These are phyloP conservation scores for Colletotrichum simmondsii DNA, from an alignment of 2,329 filamentous ascomycete genomes.

Conservation along the genomic window DNA sequence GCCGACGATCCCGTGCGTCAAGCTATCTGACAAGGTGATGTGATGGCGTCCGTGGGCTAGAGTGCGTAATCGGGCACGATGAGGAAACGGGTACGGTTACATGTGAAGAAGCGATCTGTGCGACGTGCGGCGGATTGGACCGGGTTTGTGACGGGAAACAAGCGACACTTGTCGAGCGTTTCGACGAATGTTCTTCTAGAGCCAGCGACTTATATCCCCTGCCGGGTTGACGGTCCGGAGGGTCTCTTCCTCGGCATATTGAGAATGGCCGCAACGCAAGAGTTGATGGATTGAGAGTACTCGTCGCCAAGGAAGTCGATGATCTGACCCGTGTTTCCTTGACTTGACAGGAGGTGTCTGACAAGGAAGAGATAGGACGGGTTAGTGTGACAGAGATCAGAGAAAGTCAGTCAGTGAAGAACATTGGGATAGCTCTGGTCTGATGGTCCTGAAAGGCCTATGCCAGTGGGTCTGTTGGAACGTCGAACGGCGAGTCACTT, in stretches of 20 bases:
- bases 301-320: constrained; percentile 2
- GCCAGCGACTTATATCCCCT: not conserved
- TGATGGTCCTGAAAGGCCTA: constrained; percentile 10
- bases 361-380: constrained; percentile 19
- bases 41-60: constrained; percentile 5
- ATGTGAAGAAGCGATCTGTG: constrained; percentile 30
- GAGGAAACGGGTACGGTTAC: constrained; percentile 16
- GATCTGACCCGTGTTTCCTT: constrained; percentile 19
- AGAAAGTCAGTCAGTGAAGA: constrained; percentile 11
- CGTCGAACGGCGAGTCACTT: not conserved
- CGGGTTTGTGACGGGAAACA: constrained; percentile 5
- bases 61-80: constrained; percentile 10
- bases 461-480: not conserved
- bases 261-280: not conserved
- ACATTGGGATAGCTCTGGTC: constrained; percentile 6
- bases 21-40: not conserved
- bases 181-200: constrained; percentile 13
- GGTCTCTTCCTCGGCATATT: not conserved
- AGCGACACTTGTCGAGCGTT: constrained; percentile 11
- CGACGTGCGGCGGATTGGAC: constrained; percentile 3
- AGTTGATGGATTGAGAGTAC: not conserved
- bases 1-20: not conserved
- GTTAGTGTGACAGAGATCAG: constrained; percentile 4
- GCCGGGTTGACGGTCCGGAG: not conserved
- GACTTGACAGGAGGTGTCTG: constrained; percentile 19